These are phyloP conservation scores for Botrytis porri DNA, from an alignment of 2,329 filamentous ascomycete genomes.

Conservation along the genomic window DNA sequence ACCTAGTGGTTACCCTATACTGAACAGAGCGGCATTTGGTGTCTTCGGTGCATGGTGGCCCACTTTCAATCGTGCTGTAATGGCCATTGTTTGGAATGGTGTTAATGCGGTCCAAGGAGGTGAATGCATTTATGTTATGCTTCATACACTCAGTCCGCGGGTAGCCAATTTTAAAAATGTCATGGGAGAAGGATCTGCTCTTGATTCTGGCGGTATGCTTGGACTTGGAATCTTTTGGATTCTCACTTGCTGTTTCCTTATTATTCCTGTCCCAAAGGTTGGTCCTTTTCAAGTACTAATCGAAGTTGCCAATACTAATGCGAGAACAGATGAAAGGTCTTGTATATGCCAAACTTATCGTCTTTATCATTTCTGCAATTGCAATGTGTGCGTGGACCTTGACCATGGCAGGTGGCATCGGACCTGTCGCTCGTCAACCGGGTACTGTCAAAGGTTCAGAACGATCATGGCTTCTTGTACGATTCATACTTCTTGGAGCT, in stretches of 20 bases:
- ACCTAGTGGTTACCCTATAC: slow-evolving; percentile 40
- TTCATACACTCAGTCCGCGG: slow-evolving; percentile 44
- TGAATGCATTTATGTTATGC: slow-evolving; percentile 43
- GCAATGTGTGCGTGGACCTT: slow-evolving; percentile 43
- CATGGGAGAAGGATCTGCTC: slow-evolving; percentile 42
- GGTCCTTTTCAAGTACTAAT: background rate
- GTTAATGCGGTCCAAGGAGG: slow-evolving; percentile 40
- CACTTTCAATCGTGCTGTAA: slow-evolving; percentile 43
- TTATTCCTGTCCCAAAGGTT: slow-evolving; percentile 41
- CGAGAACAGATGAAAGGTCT: slow-evolving; percentile 35
- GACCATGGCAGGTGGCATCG: slow-evolving; percentile 37
- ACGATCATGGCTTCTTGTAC: slow-evolving; percentile 41
- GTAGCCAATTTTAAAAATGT: slow-evolving; percentile 42
- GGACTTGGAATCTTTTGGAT: slow-evolving; percentile 44
- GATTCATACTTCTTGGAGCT: slow-evolving; percentile 41
- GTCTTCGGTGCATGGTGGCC: slow-evolving; percentile 47
- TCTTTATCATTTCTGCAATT: slow-evolving; percentile 41
- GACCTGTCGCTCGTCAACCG: slow-evolving; percentile 33
- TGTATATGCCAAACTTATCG: slow-evolving; percentile 40
- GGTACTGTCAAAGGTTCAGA: slow-evolving; percentile 38
- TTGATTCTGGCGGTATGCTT: slow-evolving; percentile 44
- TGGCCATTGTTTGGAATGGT: slow-evolving; percentile 43
- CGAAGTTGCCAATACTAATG: slow-evolving; percentile 23
- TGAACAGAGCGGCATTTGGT: slow-evolving; percentile 45
- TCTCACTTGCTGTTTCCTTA: slow-evolving; percentile 41